Conservation (phyloP, 2,329 filamentous ascomycete species). For the Furcasterigmium sp. region DNA sequence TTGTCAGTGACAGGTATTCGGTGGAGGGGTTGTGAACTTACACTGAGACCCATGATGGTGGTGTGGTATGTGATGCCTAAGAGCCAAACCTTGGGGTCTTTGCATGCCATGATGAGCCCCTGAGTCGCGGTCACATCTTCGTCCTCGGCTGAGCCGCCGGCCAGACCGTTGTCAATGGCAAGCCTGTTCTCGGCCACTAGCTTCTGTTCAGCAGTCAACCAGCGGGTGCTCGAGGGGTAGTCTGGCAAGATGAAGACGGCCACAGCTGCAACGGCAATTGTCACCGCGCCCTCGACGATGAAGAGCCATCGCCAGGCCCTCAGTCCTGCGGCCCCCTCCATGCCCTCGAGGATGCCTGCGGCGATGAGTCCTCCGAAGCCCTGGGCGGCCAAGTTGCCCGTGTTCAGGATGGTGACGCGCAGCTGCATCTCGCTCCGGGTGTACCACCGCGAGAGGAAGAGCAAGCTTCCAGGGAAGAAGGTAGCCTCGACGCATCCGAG, state of each 20-base stretch:
- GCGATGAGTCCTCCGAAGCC: constrained; percentile 15
- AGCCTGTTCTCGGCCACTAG: constrained; percentile 15
- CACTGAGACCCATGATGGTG: no score
- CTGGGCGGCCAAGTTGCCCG: constrained; percentile 12
- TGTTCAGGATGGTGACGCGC: constrained; percentile 8
- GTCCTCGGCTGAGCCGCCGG: constrained; percentile 15
- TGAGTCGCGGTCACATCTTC: constrained; percentile 13
- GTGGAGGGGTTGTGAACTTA: no score
- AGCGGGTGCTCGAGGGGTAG: constrained; percentile 48
- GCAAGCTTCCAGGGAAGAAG: constrained; percentile 6
- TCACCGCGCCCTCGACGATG: constrained; percentile 61
- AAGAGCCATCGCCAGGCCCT: constrained; percentile 59
- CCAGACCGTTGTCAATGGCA: constrained; percentile 10
- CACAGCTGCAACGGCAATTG: constrained; percentile 48
- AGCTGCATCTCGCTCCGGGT: constrained; percentile 6
- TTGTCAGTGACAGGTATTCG: no score
- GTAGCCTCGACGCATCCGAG: constrained; percentile 9
- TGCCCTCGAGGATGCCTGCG: constrained; percentile 10
- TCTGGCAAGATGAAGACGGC: constrained; percentile 55
- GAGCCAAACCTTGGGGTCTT: constrained; percentile 16
- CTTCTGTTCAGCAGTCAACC: constrained; percentile 14
- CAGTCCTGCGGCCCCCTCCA: constrained; percentile 7
- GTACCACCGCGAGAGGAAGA: constrained; percentile 5
- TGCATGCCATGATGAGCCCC: constrained; percentile 13
- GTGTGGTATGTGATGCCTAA: constrained; percentile 3